phyloP scores from a whole-genome alignment of 2,329 filamentous ascomycete species.

The Pochonia chlamydosporia region DNA sequence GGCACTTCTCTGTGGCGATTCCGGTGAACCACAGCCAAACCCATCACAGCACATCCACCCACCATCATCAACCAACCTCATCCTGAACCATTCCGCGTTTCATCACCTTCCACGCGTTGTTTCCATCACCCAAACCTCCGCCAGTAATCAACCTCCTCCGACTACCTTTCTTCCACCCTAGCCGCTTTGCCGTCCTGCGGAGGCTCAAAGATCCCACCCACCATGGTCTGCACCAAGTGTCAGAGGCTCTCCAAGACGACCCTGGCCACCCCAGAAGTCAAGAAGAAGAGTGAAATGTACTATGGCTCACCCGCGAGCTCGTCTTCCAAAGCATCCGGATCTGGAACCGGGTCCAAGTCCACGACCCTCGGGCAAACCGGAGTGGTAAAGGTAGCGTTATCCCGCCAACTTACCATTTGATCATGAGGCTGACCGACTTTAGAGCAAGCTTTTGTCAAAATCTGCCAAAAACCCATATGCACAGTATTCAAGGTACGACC shows the following conservation, averaged over 20 bases:
- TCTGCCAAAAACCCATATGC: constrained; percentile 62
- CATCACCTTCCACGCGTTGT: background rate
- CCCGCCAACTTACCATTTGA: background rate
- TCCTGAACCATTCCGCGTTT: background rate
- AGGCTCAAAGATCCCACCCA: background rate
- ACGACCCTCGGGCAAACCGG: constrained; percentile 53
- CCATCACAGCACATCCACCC: too few relatives aligned
- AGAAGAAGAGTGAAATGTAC: constrained; percentile 63
- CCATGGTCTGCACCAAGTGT: constrained; percentile 61
- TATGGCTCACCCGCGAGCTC: constrained; percentile 47
- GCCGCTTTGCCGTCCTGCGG: background rate
- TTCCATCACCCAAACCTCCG: background rate
- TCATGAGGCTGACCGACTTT: background rate
- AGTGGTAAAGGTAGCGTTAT: constrained; percentile 46
- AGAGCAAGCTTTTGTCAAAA: constrained; percentile 61
- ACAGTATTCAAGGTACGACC: constrained; percentile 41
- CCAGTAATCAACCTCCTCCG: background rate
- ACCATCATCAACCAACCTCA: background rate
- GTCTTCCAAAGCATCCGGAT: constrained; percentile 30
- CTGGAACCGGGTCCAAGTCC: constrained; percentile 35
- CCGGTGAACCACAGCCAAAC: too few relatives aligned
- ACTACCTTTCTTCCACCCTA: background rate
- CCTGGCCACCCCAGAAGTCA: constrained; percentile 58
- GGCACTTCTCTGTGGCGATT: too few relatives aligned
- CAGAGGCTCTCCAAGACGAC: constrained; percentile 54